A percentile compares a stretch with the other conserved stretches of the same genome.
Evolutionary conservation across 345 rosid species (phyloP).

Genomic region (Aquilaria malaccensis): DNA sequence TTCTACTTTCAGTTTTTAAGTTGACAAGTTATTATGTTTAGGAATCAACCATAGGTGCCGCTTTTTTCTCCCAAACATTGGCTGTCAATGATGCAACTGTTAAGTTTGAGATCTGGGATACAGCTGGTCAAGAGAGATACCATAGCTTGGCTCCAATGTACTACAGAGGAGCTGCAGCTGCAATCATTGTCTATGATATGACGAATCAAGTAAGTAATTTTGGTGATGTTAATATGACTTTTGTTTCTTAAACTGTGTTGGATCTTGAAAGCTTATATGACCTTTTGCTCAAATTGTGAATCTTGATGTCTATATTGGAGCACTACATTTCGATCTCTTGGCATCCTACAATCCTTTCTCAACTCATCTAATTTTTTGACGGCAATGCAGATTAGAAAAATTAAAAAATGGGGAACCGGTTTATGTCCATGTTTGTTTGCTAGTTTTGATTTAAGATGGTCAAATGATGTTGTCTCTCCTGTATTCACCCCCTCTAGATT

Average conservation of each 20-base stretch:
- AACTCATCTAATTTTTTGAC: background rate
- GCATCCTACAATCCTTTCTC: background rate
- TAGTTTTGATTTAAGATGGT: too few relatives aligned
- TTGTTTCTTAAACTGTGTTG: background rate
- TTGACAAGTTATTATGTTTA: constrained; percentile 23
- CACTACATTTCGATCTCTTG: too few relatives aligned
- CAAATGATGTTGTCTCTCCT: too few relatives aligned
- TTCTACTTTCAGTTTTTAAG: constrained; percentile 6
- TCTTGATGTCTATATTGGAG: too few relatives aligned
- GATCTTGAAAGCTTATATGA: background rate
- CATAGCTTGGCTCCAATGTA: constrained; percentile 99
- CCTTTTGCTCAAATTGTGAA: background rate
- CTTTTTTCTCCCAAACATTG: constrained; percentile 90
- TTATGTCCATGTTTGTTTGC: too few relatives aligned
- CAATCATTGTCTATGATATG: constrained; percentile 82
- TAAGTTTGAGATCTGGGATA: constrained; percentile 99
- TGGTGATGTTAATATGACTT: background rate
- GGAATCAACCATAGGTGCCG: constrained; percentile 99
- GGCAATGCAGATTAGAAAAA: too few relatives aligned
- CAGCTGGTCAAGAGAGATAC: constrained; percentile 97
- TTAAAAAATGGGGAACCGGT: too few relatives aligned
- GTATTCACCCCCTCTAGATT: too few relatives aligned
- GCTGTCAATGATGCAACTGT: constrained; percentile 93
- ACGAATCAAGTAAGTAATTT: constrained; percentile 58
- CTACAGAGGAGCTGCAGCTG: constrained; percentile 96